These are phyloP conservation scores for Yamadazyma sp. DNA, from an alignment of 805 yeast species.

Conservation along the genomic window DNA sequence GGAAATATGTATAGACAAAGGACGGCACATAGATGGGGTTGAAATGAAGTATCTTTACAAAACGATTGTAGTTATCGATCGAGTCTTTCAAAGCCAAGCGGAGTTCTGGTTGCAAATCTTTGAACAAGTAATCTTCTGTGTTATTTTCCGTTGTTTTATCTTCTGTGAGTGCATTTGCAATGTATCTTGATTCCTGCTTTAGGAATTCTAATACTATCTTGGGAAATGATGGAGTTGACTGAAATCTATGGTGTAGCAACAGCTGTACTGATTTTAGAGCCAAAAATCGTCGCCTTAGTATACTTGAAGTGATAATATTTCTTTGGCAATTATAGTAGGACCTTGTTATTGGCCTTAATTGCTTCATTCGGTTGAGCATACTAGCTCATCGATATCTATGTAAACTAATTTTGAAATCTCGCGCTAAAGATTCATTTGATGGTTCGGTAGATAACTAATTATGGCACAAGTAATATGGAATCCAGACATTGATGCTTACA, in stretches of 20 bases:
- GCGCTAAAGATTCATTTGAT: slow-evolving; percentile 1
- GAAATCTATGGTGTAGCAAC: not conserved
- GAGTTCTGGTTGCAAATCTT: slow-evolving; percentile 3
- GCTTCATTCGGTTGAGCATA: slow-evolving; percentile 4
- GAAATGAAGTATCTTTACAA: slow-evolving; percentile 26
- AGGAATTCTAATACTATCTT: slow-evolving; percentile 9
- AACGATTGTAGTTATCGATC: slow-evolving; percentile 27
- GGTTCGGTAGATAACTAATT: not conserved
- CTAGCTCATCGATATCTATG: slow-evolving; percentile 3
- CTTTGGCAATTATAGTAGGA: not conserved
- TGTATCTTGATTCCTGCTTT: slow-evolving; percentile 8
- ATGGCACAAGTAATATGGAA: slow-evolving; percentile 48
- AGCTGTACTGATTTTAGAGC: too few relatives aligned
- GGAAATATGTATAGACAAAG: slow-evolving; percentile 19
- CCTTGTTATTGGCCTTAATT: not conserved
- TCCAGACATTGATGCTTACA: slow-evolving; percentile 43
- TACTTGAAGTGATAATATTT: not conserved
- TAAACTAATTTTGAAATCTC: not conserved
- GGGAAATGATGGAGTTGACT: slow-evolving; percentile 2
- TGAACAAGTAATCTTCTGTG: slow-evolving; percentile 2
- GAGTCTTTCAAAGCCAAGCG: not conserved
- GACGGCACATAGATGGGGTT: slow-evolving; percentile 33
- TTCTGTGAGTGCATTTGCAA: slow-evolving; percentile 7
- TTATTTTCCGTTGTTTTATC: not conserved
- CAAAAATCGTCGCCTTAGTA: slow-evolving; percentile 3